phyloP scores from a whole-genome alignment of 805 yeast genomes.

The Wickerhamomyces strasburgensis region DNA sequence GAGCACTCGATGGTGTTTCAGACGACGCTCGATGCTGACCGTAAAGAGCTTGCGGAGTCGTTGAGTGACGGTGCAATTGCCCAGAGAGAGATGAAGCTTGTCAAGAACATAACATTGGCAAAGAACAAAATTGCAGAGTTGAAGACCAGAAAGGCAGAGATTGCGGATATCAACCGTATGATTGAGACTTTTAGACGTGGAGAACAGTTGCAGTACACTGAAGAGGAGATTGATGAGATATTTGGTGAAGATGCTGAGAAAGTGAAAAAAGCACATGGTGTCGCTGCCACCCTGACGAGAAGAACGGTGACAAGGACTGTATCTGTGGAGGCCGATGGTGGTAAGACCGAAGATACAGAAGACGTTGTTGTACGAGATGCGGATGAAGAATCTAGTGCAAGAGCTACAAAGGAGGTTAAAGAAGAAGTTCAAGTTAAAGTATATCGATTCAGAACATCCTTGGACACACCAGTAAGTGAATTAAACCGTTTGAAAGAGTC shows the following conservation, averaged over 20 bases:
- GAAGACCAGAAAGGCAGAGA: conserved; percentile 13
- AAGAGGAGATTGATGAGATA: conserved; percentile 13
- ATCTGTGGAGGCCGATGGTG: not conserved
- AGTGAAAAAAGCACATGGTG: conserved; percentile 3
- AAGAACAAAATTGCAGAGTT: conserved; percentile 15
- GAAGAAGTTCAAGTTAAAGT: not conserved
- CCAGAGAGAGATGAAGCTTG: conserved; percentile 7
- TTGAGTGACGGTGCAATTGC: conserved; percentile 7
- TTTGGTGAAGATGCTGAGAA: conserved; percentile 12
- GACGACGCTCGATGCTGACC: conserved; percentile 5
- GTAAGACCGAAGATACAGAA: not conserved
- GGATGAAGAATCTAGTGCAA: not conserved
- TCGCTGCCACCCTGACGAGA: not conserved
- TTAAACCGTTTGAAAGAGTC: not conserved
- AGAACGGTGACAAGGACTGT: not conserved
- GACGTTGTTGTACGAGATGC: not conserved
- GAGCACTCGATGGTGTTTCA: conserved; percentile 12
- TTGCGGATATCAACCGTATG: conserved; percentile 13
- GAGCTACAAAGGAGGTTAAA: conserved; percentile 1
- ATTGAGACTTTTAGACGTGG: conserved; percentile 7
- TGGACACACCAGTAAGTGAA: not conserved
- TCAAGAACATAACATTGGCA: conserved; percentile 9
- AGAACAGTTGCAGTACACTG: conserved; percentile 2
- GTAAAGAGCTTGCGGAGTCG: not conserved
- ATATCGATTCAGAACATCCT: conserved; percentile 3